Base-by-base conservation (phyloP, 208 protist species). In the Phytomonas sp. region DNA sequence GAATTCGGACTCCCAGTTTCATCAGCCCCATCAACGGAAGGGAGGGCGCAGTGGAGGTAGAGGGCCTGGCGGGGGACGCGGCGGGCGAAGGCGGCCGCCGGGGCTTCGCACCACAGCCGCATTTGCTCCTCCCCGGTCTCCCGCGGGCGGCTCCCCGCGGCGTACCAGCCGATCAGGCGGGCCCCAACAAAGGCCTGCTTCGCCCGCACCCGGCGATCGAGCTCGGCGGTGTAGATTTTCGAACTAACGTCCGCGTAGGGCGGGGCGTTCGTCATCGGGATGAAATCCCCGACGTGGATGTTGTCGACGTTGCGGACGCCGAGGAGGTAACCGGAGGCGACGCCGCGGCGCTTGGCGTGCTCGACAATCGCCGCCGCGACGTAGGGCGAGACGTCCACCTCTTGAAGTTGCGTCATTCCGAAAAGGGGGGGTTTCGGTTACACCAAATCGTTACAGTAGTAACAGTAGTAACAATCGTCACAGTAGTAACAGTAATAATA, bases 341-440 rank as follows among this genome's bases (percentile, higher is more conserved):
- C 76, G 31, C 37, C 34, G 63, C 79, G 82, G 33, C 90, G 87
- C 82, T 95, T 92, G 32, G 77, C 83, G 74, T 95, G 90, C 72
- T 93, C 90, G 40, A 95, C 49, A 69, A 95, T 95, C 68, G 84
- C 80, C 29, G 84, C 59, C 26, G 90, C 81, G 56, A 92, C 86
- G 81, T 92, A 90, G 26, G 86, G 86, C 60, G 84, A 74, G 60
- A 95, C 66, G 59, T 81, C 60, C 45, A 80, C 65, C 23, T 60
- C 64, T 8, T 37, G 34, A 3, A 37, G 34, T 8, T 37, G 34
- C 5, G 34, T 11, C 34, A 37, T 26, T 7, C 3, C 26, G 56
- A 61, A 30, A 10, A 7, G 10, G 56, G 29, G 56, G 56, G n/a
- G n/a, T n/a, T n/a, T n/a, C n/a, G n/a, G n/a, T n/a, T n/a, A n/a